Base-by-base conservation (phyloP, 495 filamentous ascomycete genomes). In the Bacidia gigantensis region DNA sequence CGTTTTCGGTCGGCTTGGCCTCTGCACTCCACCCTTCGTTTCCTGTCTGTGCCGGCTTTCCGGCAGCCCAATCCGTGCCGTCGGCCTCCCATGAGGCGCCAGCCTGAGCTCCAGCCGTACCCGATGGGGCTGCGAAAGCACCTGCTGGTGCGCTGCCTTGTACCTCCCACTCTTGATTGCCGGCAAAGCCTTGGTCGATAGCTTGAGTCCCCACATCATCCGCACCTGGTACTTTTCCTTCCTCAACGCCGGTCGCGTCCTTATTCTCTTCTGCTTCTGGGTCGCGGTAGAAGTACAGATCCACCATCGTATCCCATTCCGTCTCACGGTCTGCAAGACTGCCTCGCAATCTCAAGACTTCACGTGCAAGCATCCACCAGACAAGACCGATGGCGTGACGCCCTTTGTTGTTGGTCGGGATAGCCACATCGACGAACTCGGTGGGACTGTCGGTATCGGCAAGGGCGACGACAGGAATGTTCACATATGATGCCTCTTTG, bases 211-310 rank as follows among this genome's bases (percentile, higher is more conserved):
- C 88, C 64, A 85, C 84, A 73, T 96, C 89, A 61, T 96, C 92
- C 55, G 76, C 83, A 64, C 79, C 79, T 46, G 86, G 76, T 54
- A 79, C 69, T 79, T 82, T 82, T 55, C 75, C 53, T 62, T 78
- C 76, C 43, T 81, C 79, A 51, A 63, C 60, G 26, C 62, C 61
- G 38, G 73, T 69, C 51, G 84, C 78, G 76, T 95, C 89, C 81
- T 95, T 93, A 73, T 87, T 84, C 77, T 86, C 89, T 79, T 96
- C 89, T 59, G 92, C 89, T 76, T 98, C 92, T 55, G 92, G 92
- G 70, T 98, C 92, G 70, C 92, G 93, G 84, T 98, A 98, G 81
- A 98, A 98, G 87, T 98, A 98, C 60, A 98, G 80, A 83, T 98
- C 92, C 61, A 89, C 85, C 84, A 97, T 96, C 69, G 89, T 82